Base-by-base conservation (phyloP, 805 yeast species). In the Candida anglica region DNA sequence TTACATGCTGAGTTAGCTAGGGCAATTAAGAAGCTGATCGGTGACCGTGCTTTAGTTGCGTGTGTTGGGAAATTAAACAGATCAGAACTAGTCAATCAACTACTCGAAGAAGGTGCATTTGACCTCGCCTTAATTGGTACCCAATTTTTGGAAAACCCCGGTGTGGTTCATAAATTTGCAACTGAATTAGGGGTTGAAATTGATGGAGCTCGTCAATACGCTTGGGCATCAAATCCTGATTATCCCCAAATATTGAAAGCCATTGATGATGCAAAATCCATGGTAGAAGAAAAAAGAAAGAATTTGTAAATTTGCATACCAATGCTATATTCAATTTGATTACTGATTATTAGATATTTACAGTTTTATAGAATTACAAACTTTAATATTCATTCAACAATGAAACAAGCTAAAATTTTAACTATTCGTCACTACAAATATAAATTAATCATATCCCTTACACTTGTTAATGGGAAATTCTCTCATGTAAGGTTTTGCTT, bases 131-230 rank as follows among this genome's bases (percentile, higher is more conserved):
- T 74, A 8, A 60, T 66, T 27, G 85, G 78, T 1, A 46, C 61
- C 13, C 59, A 50, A 2, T 73, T 73, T 41, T 50, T 77, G 39
- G 62, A 57, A 39, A 61, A 71, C 40, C 79, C 81, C 3, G 72
- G 69, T n/a, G 58, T 73, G 23, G 74, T 62, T 5, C 64, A 69
- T 54, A 44, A 50, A 4, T 71, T 73, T 63, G 84, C 82, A 2
- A 67, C 69, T 27, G 64, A 72, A 25, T 55, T 75, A 28, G 71
- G 57, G 3, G 66, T 74, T 19, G 43, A 56, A 32, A 41, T 71
- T 4, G 52, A 64, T 37, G 60, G 63, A 44, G 56, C 75, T 1
- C 27, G 26, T 8, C 53, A 49, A 28, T 40, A 38, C 21, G 50
- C 36, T 11, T 52, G 54, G 55, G 47, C 39, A 5, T 50, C 40